phyloP scores from a whole-genome alignment of 768 basidiomycete species.

The Trametes elegans region DNA sequence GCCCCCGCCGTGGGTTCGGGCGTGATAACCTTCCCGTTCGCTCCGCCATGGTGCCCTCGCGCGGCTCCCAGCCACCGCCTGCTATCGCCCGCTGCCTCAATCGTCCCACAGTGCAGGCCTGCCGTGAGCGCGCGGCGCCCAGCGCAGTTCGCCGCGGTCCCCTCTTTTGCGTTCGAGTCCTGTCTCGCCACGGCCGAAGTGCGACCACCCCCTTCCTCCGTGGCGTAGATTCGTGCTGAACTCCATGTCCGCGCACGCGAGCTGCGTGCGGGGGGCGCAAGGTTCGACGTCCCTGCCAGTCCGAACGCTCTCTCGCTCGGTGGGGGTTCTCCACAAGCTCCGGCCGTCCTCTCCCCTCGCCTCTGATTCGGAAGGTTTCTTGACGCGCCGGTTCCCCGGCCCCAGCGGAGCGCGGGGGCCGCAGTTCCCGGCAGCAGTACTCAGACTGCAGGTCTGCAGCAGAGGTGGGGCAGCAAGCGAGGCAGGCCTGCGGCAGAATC shows the following conservation, averaged over 20 bases:
- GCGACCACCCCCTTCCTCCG: neutral
- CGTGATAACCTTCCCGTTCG: slow-evolving; percentile 7
- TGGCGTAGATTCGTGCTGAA: slow-evolving; percentile 2
- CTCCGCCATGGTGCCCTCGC: neutral
- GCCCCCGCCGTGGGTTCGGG: neutral
- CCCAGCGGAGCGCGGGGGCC: slow-evolving; percentile 19
- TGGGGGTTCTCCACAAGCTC: slow-evolving; percentile 7
- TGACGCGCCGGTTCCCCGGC: slow-evolving; percentile 13
- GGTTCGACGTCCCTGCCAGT: too few species aligned
- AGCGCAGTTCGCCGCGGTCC: neutral
- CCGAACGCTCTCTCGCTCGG: too few species aligned
- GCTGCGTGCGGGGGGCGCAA: slow-evolving; percentile 11
- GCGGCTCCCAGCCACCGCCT: neutral
- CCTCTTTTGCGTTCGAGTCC: neutral
- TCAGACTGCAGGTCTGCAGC: too few species aligned
- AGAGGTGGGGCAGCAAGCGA: too few species aligned
- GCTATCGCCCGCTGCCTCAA: too few species aligned
- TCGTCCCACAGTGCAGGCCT: too few species aligned
- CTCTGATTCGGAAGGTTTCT: slow-evolving; percentile 8
- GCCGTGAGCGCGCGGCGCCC: neutral
- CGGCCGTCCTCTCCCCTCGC: slow-evolving; percentile 12
- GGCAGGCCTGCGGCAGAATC: slow-evolving; percentile 6
- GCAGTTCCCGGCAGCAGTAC: slow-evolving; percentile 13
- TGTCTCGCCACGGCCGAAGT: neutral
- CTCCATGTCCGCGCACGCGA: slow-evolving; percentile 5